Conservation (phyloP, 2,329 filamentous ascomycete genomes). For the Ramichloridium luteum region DNA sequence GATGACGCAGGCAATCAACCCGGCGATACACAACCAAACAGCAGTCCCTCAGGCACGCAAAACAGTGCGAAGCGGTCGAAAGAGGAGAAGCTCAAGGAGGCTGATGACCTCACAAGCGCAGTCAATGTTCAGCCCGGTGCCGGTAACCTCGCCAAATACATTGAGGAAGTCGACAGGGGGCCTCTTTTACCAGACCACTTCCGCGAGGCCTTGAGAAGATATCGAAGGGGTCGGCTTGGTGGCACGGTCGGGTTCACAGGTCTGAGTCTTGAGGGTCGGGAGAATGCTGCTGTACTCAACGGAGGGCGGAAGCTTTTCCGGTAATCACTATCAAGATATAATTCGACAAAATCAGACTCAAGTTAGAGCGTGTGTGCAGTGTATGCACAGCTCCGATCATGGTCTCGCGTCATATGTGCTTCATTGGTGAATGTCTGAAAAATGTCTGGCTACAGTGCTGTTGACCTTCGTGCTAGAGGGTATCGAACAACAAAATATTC, state of each 20-base stretch:
- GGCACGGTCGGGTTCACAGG: slow-evolving; percentile 43
- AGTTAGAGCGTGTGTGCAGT: too few relatives aligned
- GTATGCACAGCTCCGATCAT: too few relatives aligned
- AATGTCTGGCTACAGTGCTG: too few relatives aligned
- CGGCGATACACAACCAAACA: slow-evolving; percentile 2
- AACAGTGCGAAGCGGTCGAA: neutral
- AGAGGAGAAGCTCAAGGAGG: neutral
- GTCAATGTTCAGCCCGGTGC: slow-evolving; percentile 13
- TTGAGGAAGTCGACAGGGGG: slow-evolving; percentile 31
- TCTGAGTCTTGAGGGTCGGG: slow-evolving; percentile 36
- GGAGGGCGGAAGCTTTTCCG: slow-evolving; percentile 36
- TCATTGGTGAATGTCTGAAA: too few relatives aligned
- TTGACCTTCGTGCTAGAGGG: too few relatives aligned
- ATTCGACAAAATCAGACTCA: too few relatives aligned
- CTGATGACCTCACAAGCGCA: slow-evolving; percentile 8
- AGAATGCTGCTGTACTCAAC: slow-evolving; percentile 32
- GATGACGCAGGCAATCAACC: neutral
- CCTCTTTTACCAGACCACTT: slow-evolving; percentile 64
- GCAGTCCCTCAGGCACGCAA: neutral
- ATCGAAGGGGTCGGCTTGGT: slow-evolving; percentile 51
- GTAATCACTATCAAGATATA: slow-evolving; percentile 18
- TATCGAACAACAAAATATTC: too few relatives aligned
- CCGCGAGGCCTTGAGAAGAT: slow-evolving; percentile 58
- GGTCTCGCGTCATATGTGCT: too few relatives aligned
- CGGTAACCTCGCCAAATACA: slow-evolving; percentile 14